A percentile compares a stretch with the other conserved stretches of the same genome.
Conservation (phyloP, 192 early-diverging fungal species). For the Coemansia sp. region DNA sequence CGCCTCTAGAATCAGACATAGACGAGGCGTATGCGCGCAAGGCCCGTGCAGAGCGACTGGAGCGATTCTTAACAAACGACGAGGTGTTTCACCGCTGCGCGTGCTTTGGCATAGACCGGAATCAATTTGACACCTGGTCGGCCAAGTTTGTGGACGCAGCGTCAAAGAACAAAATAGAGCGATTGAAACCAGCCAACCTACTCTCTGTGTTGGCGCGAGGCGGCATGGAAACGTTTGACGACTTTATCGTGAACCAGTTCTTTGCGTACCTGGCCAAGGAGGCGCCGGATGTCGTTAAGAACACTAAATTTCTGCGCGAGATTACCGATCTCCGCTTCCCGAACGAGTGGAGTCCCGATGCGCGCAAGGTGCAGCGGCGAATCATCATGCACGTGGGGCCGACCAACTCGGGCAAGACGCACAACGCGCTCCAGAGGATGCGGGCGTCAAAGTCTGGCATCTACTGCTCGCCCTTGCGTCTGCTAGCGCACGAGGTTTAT, state of each 20-base stretch:
- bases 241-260: slow-evolving; percentile 46
- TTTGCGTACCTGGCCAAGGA: slow-evolving; percentile 55
- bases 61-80: slow-evolving; percentile 10
- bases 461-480: slow-evolving; percentile 89
- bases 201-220: slow-evolving; percentile 29
- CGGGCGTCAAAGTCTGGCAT: slow-evolving; percentile 64
- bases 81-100: slow-evolving; percentile 32
- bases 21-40: slow-evolving; percentile 35
- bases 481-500: slow-evolving; percentile 93
- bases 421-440: slow-evolving; percentile 81
- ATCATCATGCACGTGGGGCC: slow-evolving; percentile 96
- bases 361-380: slow-evolving; percentile 76
- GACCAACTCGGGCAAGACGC: slow-evolving; percentile 97
- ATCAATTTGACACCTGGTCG: slow-evolving; percentile 37
- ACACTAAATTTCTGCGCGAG: slow-evolving; percentile 59
- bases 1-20: slow-evolving; percentile 42
- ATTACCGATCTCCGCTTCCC: slow-evolving; percentile 81
- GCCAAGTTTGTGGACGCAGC: slow-evolving; percentile 27
- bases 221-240: slow-evolving; percentile 22
- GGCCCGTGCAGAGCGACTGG: slow-evolving; percentile 18
- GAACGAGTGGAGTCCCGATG: slow-evolving; percentile 75
- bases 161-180: slow-evolving; percentile 21
- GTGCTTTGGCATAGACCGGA: slow-evolving; percentile 41
- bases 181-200: slow-evolving; percentile 28
- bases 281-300: slow-evolving; percentile 47